Percentiles rank a stretch among this genome's conserved stretches.
Conservation (phyloP, 1,284 basidiomycete species). For the Microbotryum scabiosae region DNA sequence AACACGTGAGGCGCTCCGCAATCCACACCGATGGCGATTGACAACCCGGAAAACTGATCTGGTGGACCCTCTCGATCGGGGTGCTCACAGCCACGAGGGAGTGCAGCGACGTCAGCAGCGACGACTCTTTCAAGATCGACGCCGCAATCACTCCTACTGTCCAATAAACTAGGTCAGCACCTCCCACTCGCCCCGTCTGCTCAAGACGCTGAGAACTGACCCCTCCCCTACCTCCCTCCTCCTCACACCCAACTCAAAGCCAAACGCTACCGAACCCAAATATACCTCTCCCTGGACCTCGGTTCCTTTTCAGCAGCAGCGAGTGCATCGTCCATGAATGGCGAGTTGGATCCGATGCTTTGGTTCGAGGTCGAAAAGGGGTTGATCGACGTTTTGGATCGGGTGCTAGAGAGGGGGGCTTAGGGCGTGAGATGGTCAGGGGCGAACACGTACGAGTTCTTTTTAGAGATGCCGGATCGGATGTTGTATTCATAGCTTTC, state of each 20-base stretch:
- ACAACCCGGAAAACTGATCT: too few species aligned
- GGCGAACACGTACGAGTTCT: too few species aligned
- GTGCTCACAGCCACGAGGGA: slow-evolving; percentile 1
- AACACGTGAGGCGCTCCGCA: neutral
- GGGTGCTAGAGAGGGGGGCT: neutral
- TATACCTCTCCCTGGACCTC: slow-evolving; percentile 30
- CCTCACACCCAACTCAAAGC: slow-evolving; percentile 2
- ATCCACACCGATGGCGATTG: neutral
- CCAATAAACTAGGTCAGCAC: neutral
- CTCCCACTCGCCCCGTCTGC: neutral
- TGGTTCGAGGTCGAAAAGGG: slow-evolving; percentile 17
- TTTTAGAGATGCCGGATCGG: too few species aligned
- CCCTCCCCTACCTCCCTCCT: neutral
- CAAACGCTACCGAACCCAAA: slow-evolving; percentile 22
- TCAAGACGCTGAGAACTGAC: too few species aligned
- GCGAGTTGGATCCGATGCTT: slow-evolving; percentile 2
- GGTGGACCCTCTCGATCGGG: too few species aligned
- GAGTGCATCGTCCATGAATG: neutral
- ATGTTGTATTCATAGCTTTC: too few species aligned
- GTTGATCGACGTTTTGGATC: slow-evolving; percentile 15
- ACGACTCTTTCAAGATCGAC: slow-evolving; percentile 5
- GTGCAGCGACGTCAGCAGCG: neutral
- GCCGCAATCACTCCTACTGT: slow-evolving; percentile 7
- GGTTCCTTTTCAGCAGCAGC: neutral
- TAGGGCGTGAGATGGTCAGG: too few species aligned